phyloP scores from a whole-genome alignment of 805 yeast genomes.

The Candida methanosorbosa region DNA sequence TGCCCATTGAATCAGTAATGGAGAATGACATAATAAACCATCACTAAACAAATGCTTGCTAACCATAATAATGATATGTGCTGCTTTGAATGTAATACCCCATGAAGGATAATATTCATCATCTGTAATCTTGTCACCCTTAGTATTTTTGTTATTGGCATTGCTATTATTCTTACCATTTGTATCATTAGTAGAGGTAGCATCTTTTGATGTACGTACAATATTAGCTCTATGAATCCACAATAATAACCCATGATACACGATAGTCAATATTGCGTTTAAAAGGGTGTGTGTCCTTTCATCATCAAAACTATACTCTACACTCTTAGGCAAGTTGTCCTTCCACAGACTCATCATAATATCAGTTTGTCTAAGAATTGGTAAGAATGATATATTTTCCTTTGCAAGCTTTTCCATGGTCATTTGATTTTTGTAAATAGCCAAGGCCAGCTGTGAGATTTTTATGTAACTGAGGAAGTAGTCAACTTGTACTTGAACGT shows the following conservation, averaged over 20 bases:
- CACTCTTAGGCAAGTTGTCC: conserved; percentile 48
- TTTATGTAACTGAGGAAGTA: neutral
- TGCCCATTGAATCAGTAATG: conserved; percentile 36
- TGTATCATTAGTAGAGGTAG: conserved; percentile 1
- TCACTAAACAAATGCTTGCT: conserved; percentile 51
- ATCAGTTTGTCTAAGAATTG: conserved; percentile 51
- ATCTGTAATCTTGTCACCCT: conserved; percentile 3
- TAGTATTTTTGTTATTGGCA: neutral
- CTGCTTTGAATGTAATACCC: conserved; percentile 78
- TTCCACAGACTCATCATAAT: conserved; percentile 72
- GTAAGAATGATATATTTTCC: conserved; percentile 26
- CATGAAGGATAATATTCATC: conserved; percentile 55
- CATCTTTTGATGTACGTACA: neutral
- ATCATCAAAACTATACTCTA: conserved; percentile 50
- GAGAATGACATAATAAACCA: conserved; percentile 32
- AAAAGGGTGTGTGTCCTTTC: neutral
- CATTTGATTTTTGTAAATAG: conserved; percentile 60
- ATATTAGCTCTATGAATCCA: neutral
- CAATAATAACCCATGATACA: conserved; percentile 30
- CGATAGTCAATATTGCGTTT: neutral
- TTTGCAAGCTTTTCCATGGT: conserved; percentile 28
- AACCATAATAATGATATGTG: conserved; percentile 62
- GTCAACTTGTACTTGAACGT: neutral
- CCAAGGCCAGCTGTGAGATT: conserved; percentile 30
- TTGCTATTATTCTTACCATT: neutral